Evolutionary conservation across 2,329 filamentous ascomycete genomes (phyloP).

Genomic region (Penicillium sclerotiorum): DNA sequence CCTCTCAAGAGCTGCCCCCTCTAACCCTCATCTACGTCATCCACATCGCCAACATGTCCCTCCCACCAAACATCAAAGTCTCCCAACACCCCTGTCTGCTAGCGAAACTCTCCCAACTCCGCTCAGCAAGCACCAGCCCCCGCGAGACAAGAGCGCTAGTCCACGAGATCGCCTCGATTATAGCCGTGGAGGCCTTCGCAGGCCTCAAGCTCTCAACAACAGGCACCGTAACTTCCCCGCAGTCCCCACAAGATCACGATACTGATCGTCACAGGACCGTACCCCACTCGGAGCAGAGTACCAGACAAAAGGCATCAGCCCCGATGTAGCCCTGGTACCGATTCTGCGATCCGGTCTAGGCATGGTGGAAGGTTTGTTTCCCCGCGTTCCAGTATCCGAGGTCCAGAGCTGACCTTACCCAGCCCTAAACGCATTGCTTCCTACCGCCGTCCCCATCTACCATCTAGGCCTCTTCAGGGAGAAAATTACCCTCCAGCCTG

Average conservation of each 20-base stretch:
- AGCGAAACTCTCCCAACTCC: slow-evolving; percentile 87
- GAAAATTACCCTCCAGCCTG: slow-evolving; percentile 79
- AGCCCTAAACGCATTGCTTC: slow-evolving; percentile 83
- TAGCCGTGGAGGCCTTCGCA: slow-evolving; percentile 79
- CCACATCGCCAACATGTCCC: slow-evolving; percentile 26
- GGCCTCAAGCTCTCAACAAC: slow-evolving; percentile 61
- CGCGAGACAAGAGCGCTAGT: slow-evolving; percentile 79
- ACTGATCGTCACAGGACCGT: slow-evolving; percentile 58
- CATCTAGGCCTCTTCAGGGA: slow-evolving; percentile 95
- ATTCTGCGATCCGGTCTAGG: slow-evolving; percentile 89
- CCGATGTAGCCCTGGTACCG: slow-evolving; percentile 79
- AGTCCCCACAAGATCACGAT: slow-evolving; percentile 5
- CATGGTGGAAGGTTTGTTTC: slow-evolving; percentile 75
- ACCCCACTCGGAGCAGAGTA: slow-evolving; percentile 81
- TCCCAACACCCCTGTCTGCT: slow-evolving; percentile 83
- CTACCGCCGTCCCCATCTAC: slow-evolving; percentile 77
- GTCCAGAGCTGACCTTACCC: background rate
- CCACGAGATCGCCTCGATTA: slow-evolving; percentile 81
- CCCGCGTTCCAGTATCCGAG: background rate
- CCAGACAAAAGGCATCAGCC: slow-evolving; percentile 64
- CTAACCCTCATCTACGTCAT: background rate
- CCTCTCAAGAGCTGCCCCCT: background rate
- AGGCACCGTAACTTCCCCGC: slow-evolving; percentile 62
- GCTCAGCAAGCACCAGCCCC: slow-evolving; percentile 69
- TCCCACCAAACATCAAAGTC: slow-evolving; percentile 67